These are phyloP conservation scores for Globisporangium spiculum DNA, from an alignment of 352 stramenopile genomes.

Conservation along the genomic window DNA sequence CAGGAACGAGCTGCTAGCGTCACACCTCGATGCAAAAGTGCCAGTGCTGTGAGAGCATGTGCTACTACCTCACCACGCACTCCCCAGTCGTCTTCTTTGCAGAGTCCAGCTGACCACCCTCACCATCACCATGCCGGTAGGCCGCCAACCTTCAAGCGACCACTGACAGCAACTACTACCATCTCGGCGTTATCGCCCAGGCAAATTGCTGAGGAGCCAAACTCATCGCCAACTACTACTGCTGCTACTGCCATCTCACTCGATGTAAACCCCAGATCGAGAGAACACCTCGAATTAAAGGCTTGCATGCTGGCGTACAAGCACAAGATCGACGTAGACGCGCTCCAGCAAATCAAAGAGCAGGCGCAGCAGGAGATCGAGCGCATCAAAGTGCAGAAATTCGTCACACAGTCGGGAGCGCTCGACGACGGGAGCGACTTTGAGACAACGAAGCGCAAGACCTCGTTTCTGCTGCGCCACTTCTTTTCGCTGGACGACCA, in stretches of 20 bases:
- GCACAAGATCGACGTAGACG: conserved; percentile 59
- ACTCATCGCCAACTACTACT: neutral
- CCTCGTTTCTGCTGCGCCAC: conserved; percentile 62
- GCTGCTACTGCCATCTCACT: conserved; percentile 4
- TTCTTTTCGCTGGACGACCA: conserved; percentile 57
- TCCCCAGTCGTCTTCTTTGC: neutral
- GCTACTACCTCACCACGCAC: neutral
- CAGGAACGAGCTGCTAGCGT: neutral
- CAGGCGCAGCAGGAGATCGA: conserved; percentile 37
- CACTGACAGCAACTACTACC: neutral
- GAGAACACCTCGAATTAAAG: conserved; percentile 69
- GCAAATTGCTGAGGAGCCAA: neutral
- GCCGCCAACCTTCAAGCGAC: conserved; percentile 5
- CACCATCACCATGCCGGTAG: neutral
- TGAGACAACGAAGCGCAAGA: conserved; percentile 60
- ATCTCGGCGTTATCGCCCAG: neutral
- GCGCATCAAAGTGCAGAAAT: conserved; percentile 35
- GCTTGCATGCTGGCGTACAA: conserved; percentile 65
- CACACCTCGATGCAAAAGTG: conserved; percentile 27
- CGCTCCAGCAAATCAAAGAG: conserved; percentile 42
- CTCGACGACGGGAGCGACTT: conserved; percentile 41
- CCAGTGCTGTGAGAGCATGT: neutral
- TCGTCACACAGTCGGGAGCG: conserved; percentile 35
- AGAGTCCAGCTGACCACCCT: neutral
- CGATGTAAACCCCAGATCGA: conserved; percentile 25